A percentile compares a stretch with the other conserved stretches of the same genome.
Conservation (phyloP, 106 monocot genomes). For the Acorus calamus region DNA sequence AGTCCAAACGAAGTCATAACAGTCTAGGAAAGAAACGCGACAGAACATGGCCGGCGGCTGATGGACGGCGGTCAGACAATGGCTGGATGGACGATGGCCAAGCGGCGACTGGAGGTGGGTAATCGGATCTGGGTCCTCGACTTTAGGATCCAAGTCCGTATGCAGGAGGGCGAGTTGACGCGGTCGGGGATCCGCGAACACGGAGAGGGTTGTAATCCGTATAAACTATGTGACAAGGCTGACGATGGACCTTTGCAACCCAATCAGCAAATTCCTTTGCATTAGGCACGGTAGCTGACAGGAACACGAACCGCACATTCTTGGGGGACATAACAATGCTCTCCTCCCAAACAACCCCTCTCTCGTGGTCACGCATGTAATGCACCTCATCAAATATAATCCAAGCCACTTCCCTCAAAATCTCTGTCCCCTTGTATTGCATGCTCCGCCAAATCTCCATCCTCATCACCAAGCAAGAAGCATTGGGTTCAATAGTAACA, state of each 20-base stretch:
- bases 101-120: too few species aligned
- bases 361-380: constrained; percentile 94
- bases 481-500: constrained; percentile 93
- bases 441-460: constrained; percentile 99
- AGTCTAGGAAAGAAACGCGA: too few species aligned
- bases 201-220: constrained; percentile 94
- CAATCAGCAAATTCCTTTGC: constrained; percentile 98
- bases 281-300: constrained; percentile 97
- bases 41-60: too few species aligned
- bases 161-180: too few species aligned
- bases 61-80: too few species aligned
- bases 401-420: constrained; percentile 94
- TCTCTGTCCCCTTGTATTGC: constrained; percentile 92
- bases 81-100: too few species aligned
- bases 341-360: constrained; percentile 99
- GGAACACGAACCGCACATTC: constrained; percentile 84
- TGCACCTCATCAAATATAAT: constrained; percentile 97
- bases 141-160: too few species aligned
- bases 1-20: too few species aligned
- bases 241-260: constrained; percentile 94
- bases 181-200: too few species aligned
- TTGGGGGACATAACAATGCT: constrained; percentile 98
- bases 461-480: constrained; percentile 98
- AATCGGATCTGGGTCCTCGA: too few species aligned
- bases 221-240: constrained; percentile 98